Base-by-base conservation (phyloP, 1,284 basidiomycete genomes). In the Ceratobasidium sp. region DNA sequence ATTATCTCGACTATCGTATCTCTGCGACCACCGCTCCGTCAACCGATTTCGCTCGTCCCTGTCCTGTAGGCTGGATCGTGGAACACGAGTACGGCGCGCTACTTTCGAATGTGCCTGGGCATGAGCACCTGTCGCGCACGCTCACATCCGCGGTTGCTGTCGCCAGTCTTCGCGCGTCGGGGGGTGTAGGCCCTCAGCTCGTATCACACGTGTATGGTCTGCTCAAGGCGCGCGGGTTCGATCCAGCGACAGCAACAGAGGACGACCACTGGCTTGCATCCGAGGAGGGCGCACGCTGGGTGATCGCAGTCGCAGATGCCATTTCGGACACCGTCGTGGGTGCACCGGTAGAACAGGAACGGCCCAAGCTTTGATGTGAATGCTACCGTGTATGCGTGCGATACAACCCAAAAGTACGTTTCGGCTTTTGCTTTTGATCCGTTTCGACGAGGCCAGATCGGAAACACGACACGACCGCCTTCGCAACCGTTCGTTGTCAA, bases 211-310 rank as follows among this genome's bases (percentile, higher is more conserved):
- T 95, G 54, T 97, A 95, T 81, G 96, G 96, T 21, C 85, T 99
- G 77, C 87, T 95, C 76, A 95, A 95, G 79, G 93, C 93, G 40
- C 88, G 89, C 64, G 78, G 78, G 6, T 78, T 85, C 58, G 82
- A 82, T 53, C 56, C 56, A 25, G 83, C 85, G 72, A 84, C 83
- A 30, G 84, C 89, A 77, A 87, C 83, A 74, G 84, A 76, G 48
- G 74, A 81, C 6, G 90, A 93, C 79, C 86, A 85, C 60, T 99
- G 92, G 91, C 86, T 99, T 42, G 85, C 90, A 28, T 92, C 87
- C 63, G 94, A 97, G 79, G 92, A 95, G 80, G 96, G 96, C 40
- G 89, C 92, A 33, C 88, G 90, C 80, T 99, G 96, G 96, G 90
- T 96, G 48, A 83, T 98, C 75, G 87, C 90, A 78, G 90, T 88